Conservation (phyloP, 257 asterid genomes). For the Nicotiana benthamiana region DNA sequence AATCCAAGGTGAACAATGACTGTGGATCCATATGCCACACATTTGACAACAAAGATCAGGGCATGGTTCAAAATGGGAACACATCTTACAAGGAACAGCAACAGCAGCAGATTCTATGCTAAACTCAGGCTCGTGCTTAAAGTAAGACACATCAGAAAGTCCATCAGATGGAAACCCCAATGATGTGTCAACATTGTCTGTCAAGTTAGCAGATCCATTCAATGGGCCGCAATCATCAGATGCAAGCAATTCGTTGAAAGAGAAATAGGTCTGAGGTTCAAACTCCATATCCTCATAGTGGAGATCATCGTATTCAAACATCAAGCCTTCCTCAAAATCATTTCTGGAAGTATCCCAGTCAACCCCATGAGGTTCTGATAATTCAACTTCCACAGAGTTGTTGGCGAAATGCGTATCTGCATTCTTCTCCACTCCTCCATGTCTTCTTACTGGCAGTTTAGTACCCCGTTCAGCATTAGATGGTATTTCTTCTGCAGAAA, state of each 20-base stretch:
- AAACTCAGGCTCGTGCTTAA: constrained; percentile 24
- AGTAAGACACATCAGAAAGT: constrained; percentile 15
- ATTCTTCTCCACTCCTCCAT: constrained; percentile 12
- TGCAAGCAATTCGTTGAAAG: constrained; percentile 63
- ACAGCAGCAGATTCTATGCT: constrained; percentile 19
- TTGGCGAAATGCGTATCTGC: constrained; percentile 20
- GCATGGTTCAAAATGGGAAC: constrained; percentile 36
- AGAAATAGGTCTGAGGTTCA: constrained; percentile 94
- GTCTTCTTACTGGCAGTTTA: constrained; percentile 38
- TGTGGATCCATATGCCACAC: constrained; percentile 59
- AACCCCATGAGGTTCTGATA: constrained; percentile 17
- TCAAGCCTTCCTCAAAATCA: constrained; percentile 33
- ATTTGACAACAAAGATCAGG: constrained; percentile 48
- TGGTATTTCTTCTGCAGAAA: constrained; percentile 32
- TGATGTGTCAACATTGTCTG: constrained; percentile 21
- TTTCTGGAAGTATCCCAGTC: constrained; percentile 35
- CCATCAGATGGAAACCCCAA: constrained; percentile 27
- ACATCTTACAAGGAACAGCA: constrained; percentile 35
- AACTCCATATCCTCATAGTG: constrained; percentile 56
- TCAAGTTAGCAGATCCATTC: constrained; percentile 21
- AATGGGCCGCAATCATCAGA: constrained; percentile 35
- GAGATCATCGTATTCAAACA: constrained; percentile 37
- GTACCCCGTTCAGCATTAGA: constrained; percentile 2
- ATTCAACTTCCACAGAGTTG: constrained; percentile 13
- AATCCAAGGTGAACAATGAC: constrained; percentile 67